Evolutionary conservation across 2,329 filamentous ascomycete species (phyloP), one percentile per base, ranked within the genome.

Genomic region (Macrophomina tecta): DNA sequence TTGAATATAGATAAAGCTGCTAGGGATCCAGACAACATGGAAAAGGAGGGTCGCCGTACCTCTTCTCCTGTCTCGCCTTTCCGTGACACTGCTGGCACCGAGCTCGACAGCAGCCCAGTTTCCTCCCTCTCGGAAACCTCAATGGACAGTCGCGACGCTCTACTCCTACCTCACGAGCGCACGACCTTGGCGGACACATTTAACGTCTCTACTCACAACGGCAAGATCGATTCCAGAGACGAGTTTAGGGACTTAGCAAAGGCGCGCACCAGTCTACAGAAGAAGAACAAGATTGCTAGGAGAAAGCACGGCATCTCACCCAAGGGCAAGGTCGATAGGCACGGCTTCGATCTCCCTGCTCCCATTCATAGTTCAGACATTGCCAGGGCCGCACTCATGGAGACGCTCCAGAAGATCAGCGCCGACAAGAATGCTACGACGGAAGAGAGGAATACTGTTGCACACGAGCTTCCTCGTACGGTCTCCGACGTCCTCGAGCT

Each of bases 141-240:
- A 2, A 14, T 36, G 3, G 38, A 18, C 36, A 34, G 46, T 14
- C 11, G 40, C 16, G 62, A 53, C 6, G 62, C 62, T 7, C 62
- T 49, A 8, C 34, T 64, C 5, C 36, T 64, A 8, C 49, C 62
- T 1, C 49, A 64, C 23, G 62, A 64, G 38, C 62, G 62, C n/a
- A 55, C 34, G 28, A 6, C n/a, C 4, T 11, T 18, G 8, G 9
- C 34, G 4, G 36, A 30, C 61, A 52, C 36, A 12, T 14, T 36
- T 9, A 7, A 16, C n/a, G 5, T 11, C 18, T 16, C 46, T 34
- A 9, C 34, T 34, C 9, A 30, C 32, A 9, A 8, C 14, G 23
- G 14, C 23, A 30, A 16, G 7, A 23, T 45, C 49, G n/a, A 64
- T 5, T 36, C 23, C 6, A 38, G 40, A 28, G 8, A 32, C 18